Evolutionary conservation across 148 eudicot genomes (phyloP), one percentile per base, ranked within the genome.

Genomic region (Camellia lanceoleosa): DNA sequence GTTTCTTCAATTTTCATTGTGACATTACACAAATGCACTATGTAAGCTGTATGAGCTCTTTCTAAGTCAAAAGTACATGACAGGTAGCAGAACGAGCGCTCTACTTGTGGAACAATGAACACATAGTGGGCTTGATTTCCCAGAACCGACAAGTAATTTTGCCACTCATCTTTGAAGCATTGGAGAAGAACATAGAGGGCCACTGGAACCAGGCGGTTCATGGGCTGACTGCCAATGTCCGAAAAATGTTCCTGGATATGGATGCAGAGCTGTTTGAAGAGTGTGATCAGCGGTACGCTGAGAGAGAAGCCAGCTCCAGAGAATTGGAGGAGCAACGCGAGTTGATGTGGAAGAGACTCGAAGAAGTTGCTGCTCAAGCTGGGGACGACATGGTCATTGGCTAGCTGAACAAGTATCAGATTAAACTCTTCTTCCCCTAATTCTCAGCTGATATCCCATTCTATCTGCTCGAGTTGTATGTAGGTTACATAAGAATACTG

Each of bases 51-150:
- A 49, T 10, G 8, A 43, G 73, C 7, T 15, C 44, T 77, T 51
- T 64, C 79, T 82, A 71, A 76, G 56, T 66, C 52, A 18, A 52
- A 23, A 59, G 49, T 47, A 6, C 73, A 66, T 84, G 74, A 43
- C 80, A 88, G 91, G 91, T 88, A 30, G 91, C 91, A 19, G 91
- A 88, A 81, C 77, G 91, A 60, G 91, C 91, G 42, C 84, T 88
- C 61, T 88, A 86, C 82, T 84, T 79, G 82, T 88, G 90, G 90
- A 88, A 86, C 84, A 88, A 88, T 43, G 91, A 88, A 73, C 91
- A 88, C 80, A 74, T 86, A 56, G 89, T 88, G 38, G 85, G 54
- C 68, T 64, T 88, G 78, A 88, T 88, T 80, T 86, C 87, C 20
- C 83, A 84, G 68, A 84, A 88, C 73, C 82, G 87, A 30, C 63